Conservation (phyloP, 2,329 filamentous ascomycete genomes). For the Fusarium transvaalense region DNA sequence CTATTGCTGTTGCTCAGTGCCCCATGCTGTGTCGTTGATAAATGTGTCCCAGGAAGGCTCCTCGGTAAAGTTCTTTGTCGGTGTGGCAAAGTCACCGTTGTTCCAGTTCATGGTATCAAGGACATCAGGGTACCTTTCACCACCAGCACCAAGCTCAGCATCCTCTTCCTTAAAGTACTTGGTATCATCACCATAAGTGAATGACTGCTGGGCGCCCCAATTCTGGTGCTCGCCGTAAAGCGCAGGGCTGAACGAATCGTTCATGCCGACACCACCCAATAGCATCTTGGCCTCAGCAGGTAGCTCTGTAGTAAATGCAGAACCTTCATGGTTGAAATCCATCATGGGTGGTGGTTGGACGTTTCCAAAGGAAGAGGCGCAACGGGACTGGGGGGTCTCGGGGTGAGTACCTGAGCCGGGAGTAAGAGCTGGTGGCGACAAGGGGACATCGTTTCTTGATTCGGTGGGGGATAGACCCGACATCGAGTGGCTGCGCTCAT, state of each 20-base stretch:
- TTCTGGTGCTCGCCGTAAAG: conserved; percentile 27
- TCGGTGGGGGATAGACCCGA: conserved; percentile 38
- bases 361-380: conserved; percentile 36
- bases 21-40: conserved; percentile 50
- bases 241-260: conserved; percentile 16
- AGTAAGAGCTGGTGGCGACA: conserved; percentile 49
- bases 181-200: conserved; percentile 12
- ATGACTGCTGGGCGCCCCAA: conserved; percentile 16
- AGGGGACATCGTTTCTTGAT: conserved; percentile 13
- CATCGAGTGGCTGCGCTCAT: conserved; percentile 38
- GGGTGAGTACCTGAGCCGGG: conserved; percentile 47
- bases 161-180: conserved; percentile 35
- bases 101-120: conserved; percentile 23
- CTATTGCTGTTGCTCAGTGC: conserved; percentile 33
- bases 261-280: conserved; percentile 34
- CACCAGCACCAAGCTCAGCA: neutral
- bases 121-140: conserved; percentile 30
- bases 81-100: conserved; percentile 10
- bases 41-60: conserved; percentile 51
- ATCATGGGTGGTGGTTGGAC: conserved; percentile 38
- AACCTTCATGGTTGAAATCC: conserved; percentile 44
- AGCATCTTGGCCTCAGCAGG: conserved; percentile 60
- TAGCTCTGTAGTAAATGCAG: conserved; percentile 59
- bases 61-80: conserved; percentile 38
- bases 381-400: conserved; percentile 38